phyloP scores from a whole-genome alignment of 805 yeast genomes.

The Ogataea ramenticola region DNA sequence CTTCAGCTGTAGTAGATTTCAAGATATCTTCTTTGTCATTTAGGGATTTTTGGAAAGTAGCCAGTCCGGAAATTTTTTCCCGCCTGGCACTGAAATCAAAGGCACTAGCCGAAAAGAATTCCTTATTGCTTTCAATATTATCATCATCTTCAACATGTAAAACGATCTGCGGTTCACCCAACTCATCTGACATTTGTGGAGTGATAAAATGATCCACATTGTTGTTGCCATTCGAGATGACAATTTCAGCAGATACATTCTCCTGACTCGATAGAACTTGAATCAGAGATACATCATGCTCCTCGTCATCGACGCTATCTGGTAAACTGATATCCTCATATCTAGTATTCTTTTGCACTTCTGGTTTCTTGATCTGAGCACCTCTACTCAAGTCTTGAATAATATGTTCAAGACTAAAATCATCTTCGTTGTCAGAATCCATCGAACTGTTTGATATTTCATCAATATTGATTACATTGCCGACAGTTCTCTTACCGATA shows the following conservation, averaged over 20 bases:
- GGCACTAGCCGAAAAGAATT: constrained; percentile 8
- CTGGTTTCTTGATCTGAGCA: too few species aligned
- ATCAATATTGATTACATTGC: not conserved
- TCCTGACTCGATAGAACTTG: constrained; percentile 7
- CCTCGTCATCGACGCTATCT: not conserved
- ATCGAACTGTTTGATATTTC: not conserved
- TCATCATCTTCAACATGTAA: constrained; percentile 1
- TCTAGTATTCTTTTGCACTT: too few species aligned
- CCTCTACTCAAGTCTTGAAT: not conserved
- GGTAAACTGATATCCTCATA: too few species aligned
- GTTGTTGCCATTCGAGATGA: too few species aligned
- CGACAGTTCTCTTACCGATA: too few species aligned
- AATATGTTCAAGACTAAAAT: not conserved
- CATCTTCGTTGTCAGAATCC: not conserved
- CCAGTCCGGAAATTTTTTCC: constrained; percentile 2
- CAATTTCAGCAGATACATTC: not conserved
- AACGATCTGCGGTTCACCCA: not conserved
- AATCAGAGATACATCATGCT: not conserved
- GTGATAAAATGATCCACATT: not conserved
- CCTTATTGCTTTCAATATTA: constrained; percentile 1
- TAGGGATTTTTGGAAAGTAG: not conserved
- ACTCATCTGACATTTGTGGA: not conserved
- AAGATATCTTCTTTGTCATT: too few species aligned
- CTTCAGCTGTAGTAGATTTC: not conserved
- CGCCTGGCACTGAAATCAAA: constrained; percentile 9